Percentiles rank a stretch among this genome's conserved stretches.
phyloP scores from a whole-genome alignment of 495 filamentous ascomycete species.

The Penicillium arizonense region DNA sequence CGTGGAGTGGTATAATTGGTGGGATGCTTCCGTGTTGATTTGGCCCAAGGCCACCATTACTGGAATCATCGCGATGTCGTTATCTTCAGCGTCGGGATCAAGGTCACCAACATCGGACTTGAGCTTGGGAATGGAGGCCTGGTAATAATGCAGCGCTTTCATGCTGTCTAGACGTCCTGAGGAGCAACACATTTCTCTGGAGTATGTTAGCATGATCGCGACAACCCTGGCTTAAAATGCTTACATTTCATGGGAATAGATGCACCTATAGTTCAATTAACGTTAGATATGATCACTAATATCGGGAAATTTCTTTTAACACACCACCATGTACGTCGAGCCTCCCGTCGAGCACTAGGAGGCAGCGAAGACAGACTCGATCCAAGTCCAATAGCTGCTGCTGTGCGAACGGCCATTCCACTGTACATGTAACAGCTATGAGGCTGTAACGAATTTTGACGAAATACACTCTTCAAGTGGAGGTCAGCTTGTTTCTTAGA shows the following conservation, averaged over 20 bases:
- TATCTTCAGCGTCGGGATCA: conserved; percentile 24
- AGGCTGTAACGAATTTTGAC: conserved; percentile 24
- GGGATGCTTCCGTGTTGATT: conserved; percentile 29
- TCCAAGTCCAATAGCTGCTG: conserved; percentile 24
- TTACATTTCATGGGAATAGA: conserved; percentile 25
- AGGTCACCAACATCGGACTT: conserved; percentile 7
- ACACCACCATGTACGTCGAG: conserved; percentile 27
- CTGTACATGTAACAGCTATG: conserved; percentile 28
- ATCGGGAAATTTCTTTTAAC: not conserved
- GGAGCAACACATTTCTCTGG: conserved; percentile 30
- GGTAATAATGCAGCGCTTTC: conserved; percentile 27
- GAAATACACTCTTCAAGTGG: conserved; percentile 16
- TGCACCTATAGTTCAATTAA: not conserved
- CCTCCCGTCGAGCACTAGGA: conserved; percentile 15
- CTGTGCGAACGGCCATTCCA: conserved; percentile 27
- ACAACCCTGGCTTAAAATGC: not conserved
- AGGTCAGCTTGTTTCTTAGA: not conserved
- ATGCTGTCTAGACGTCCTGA: conserved; percentile 30
- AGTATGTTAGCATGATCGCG: not conserved
- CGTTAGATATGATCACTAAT: too few species aligned
- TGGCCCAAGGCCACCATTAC: conserved; percentile 24
- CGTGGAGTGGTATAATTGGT: conserved; percentile 26
- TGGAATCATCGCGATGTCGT: conserved; percentile 27
- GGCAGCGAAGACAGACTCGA: conserved; percentile 24
- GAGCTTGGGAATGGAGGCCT: conserved; percentile 20